Evolutionary conservation across 495 filamentous ascomycete species (phyloP).

Genomic region (Xylaria flabelliformis): DNA sequence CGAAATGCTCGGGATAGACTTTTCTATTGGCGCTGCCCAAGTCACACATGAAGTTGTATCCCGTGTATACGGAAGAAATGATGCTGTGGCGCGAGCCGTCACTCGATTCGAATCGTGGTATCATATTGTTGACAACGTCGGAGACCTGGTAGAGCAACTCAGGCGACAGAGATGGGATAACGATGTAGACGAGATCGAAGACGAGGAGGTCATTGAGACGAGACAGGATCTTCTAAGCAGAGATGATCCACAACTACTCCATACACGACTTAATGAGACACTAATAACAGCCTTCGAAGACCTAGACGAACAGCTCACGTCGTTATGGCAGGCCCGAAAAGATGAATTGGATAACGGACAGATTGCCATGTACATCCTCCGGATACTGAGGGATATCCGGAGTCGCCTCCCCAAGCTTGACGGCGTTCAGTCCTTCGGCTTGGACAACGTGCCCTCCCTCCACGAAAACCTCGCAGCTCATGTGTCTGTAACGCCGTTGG

Average conservation of each 20-base stretch:
- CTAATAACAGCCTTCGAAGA: slow-evolving; percentile 62
- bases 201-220: slow-evolving; percentile 73
- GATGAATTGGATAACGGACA: slow-evolving; percentile 53
- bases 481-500: slow-evolving; percentile 45
- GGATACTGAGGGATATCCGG: slow-evolving; percentile 77
- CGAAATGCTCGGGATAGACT: slow-evolving; percentile 53
- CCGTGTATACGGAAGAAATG: slow-evolving; percentile 68
- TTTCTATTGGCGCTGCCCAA: slow-evolving; percentile 50
- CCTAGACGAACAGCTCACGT: slow-evolving; percentile 63
- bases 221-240: slow-evolving; percentile 68
- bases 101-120: slow-evolving; percentile 72
- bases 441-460: slow-evolving; percentile 60
- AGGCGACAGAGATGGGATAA: slow-evolving; percentile 76
- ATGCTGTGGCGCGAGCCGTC: slow-evolving; percentile 64
- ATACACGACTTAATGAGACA: slow-evolving; percentile 63
- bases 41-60: slow-evolving; percentile 54
- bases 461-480: slow-evolving; percentile 59
- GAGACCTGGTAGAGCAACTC: slow-evolving; percentile 68
- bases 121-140: slow-evolving; percentile 64
- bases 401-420: slow-evolving; percentile 63
- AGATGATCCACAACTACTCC: slow-evolving; percentile 72
- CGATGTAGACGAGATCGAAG: slow-evolving; percentile 74
- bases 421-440: slow-evolving; percentile 51
- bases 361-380: slow-evolving; percentile 74
- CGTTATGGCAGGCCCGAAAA: slow-evolving; percentile 52